A percentile compares a stretch with the other conserved stretches of the same genome.
phyloP scores from a whole-genome alignment of 169 alveolate genomes.

The Plasmodium chabaudi region DNA sequence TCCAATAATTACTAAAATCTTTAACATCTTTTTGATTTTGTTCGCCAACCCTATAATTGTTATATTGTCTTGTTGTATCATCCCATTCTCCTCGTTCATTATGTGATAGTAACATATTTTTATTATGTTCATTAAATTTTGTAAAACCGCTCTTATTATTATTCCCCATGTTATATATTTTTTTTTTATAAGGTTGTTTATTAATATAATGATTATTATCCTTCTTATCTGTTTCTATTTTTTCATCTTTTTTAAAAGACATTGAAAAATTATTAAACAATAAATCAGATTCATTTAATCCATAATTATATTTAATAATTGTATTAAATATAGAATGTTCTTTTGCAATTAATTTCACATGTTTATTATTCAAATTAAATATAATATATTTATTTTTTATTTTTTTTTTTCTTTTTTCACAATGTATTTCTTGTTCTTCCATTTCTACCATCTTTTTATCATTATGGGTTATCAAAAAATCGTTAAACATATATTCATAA shows the following conservation, averaged over 20 bases:
- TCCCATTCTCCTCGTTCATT: too few relatives aligned
- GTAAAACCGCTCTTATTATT: background rate
- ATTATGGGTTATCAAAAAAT: conserved; percentile 19
- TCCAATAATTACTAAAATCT: too few relatives aligned
- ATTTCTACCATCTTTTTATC: too few relatives aligned
- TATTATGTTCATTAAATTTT: too few relatives aligned
- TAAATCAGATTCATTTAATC: conserved; percentile 36
- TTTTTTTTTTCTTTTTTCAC: background rate
- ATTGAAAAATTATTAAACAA: conserved; percentile 37
- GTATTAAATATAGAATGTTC: conserved; percentile 35
- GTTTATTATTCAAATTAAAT: conserved; percentile 50
- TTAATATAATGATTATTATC: background rate
- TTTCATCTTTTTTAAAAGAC: conserved; percentile 34
- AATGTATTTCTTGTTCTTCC: too few relatives aligned
- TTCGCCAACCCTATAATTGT: too few relatives aligned
- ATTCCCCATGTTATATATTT: background rate
- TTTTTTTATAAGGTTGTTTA: too few relatives aligned
- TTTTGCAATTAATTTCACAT: conserved; percentile 33
- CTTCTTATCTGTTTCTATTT: background rate
- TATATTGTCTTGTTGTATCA: too few relatives aligned
- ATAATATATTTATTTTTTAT: conserved; percentile 10
- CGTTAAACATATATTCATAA: conserved; percentile 50
- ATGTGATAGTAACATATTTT: too few relatives aligned
- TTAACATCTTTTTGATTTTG: too few relatives aligned
- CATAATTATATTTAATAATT: conserved; percentile 36